These are phyloP conservation scores for Fusarium lyarnte DNA, from an alignment of 2,329 filamentous ascomycete genomes.

Conservation along the genomic window DNA sequence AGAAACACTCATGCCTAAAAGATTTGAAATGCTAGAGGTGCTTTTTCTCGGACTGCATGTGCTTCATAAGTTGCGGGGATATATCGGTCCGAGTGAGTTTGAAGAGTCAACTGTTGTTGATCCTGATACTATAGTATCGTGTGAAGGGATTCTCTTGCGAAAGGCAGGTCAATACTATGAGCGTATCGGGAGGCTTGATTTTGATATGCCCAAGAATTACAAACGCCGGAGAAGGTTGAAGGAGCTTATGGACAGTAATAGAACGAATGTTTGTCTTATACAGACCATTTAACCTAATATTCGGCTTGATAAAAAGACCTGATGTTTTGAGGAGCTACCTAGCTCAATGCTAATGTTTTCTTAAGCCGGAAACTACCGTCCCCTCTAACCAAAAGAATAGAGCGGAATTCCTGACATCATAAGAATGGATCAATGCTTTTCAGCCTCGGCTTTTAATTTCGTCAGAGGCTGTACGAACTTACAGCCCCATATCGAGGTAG, in stretches of 20 bases:
- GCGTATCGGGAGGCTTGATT: background rate
- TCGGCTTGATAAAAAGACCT: accelerated
- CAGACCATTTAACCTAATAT: background rate
- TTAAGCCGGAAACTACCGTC: accelerated
- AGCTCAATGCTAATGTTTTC: no score
- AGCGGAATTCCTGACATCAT: background rate
- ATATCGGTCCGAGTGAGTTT: background rate
- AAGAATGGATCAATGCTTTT: background rate
- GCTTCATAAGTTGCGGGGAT: background rate
- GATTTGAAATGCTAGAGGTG: background rate
- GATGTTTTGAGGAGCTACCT: no score
- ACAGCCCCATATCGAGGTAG: background rate
- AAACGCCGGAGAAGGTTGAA: background rate
- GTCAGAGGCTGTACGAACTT: background rate
- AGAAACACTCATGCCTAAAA: background rate
- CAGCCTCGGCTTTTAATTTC: background rate
- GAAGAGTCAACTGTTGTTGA: background rate
- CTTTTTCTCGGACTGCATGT: background rate
- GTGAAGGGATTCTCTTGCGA: background rate
- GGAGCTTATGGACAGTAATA: background rate
- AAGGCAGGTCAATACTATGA: background rate
- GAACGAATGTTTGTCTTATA: background rate
- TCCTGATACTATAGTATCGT: background rate
- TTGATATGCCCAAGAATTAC: background rate
- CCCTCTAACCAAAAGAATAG: background rate